phyloP scores from a whole-genome alignment of 441 rosid genomes.

The Bocquillonia castaneifolia region DNA sequence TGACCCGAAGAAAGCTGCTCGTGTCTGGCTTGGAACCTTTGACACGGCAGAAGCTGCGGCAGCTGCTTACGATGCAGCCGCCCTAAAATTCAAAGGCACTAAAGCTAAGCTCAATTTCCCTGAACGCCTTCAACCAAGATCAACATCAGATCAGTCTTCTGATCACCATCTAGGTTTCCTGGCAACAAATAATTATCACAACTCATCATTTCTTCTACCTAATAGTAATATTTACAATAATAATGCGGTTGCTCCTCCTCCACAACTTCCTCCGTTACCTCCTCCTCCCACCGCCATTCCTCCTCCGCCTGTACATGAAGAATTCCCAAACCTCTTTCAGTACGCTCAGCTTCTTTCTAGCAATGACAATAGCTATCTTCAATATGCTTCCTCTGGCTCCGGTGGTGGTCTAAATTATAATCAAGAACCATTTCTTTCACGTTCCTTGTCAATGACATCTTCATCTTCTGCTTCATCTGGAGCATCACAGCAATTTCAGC shows the following conservation, averaged over 20 bases:
- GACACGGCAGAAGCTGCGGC: constrained; percentile 45
- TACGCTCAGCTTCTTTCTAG: constrained; percentile 6
- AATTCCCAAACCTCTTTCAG: constrained; percentile 4
- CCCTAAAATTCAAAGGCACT: constrained; percentile 65
- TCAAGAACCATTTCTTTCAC: neutral
- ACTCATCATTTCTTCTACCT: neutral
- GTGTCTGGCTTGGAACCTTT: constrained; percentile 43
- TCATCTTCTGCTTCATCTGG: neutral
- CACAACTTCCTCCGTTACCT: neutral
- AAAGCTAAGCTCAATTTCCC: constrained; percentile 81
- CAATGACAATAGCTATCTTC: neutral
- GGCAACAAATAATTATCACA: neutral
- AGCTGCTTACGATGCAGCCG: constrained; percentile 46
- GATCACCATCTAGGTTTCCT: neutral
- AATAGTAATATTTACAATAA: neutral
- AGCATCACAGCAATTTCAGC: neutral
- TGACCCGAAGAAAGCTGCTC: constrained; percentile 39
- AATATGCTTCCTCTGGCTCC: neutral
- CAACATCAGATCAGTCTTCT: no score
- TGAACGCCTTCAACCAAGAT: constrained; percentile 32
- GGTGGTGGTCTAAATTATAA: no score
- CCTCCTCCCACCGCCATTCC: neutral
- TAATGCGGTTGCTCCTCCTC: no score
- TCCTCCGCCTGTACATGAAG: neutral
- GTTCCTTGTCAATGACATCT: neutral